These are phyloP conservation scores for Exophiala sp. DNA, from an alignment of 2,329 filamentous ascomycete genomes.

Conservation along the genomic window DNA sequence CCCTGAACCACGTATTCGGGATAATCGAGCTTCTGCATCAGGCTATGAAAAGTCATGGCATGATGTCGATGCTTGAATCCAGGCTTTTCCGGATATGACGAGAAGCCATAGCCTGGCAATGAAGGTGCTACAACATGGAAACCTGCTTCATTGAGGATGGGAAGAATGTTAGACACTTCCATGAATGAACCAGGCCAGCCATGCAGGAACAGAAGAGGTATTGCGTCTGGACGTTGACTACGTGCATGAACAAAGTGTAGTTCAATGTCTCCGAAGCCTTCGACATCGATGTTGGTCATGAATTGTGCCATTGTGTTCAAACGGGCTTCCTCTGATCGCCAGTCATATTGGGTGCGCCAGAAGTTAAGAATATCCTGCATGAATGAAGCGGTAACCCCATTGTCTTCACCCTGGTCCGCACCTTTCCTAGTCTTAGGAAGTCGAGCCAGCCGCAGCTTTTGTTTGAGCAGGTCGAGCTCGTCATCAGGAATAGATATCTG, in stretches of 20 bases:
- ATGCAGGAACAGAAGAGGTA: conserved; percentile 36
- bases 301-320: too few species aligned
- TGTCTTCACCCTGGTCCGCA: too few species aligned
- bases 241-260: conserved; percentile 28
- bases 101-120: conserved; percentile 31
- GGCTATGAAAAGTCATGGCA: conserved; percentile 12
- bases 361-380: too few species aligned
- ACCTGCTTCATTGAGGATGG: conserved; percentile 18
- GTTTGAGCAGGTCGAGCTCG: too few species aligned
- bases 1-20: conserved; percentile 30
- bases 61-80: conserved; percentile 12
- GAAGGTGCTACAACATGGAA: conserved; percentile 33
- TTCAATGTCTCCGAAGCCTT: too few species aligned
- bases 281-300: too few species aligned
- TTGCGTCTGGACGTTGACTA: conserved; percentile 29
- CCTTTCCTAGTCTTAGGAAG: too few species aligned
- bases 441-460: too few species aligned
- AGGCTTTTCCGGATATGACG: conserved; percentile 15
- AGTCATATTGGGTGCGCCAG: too few species aligned
- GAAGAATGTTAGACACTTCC: conserved; percentile 33
- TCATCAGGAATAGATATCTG: too few species aligned
- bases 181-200: conserved; percentile 38
- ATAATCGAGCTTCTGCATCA: conserved; percentile 30
- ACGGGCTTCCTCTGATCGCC: too few species aligned
- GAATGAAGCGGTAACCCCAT: too few species aligned